Evolutionary conservation across 1,139 yeast species (phyloP).

Genomic region (Geotrichum cucujoidarum): DNA sequence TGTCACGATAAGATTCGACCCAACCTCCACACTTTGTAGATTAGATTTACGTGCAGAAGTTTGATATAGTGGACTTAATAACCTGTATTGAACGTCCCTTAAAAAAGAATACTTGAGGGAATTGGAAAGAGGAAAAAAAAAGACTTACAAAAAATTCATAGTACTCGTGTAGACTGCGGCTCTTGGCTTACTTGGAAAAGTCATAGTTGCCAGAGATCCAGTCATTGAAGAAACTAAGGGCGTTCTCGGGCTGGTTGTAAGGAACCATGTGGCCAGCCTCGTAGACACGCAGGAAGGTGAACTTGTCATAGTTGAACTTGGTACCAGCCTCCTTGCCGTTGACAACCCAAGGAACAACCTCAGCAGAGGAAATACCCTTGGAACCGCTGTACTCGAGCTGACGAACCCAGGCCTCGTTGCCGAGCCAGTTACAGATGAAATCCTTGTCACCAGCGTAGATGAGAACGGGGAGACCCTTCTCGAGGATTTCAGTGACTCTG

Average conservation of each 20-base stretch:
- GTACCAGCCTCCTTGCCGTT: slow-evolving; percentile 47
- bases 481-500: slow-evolving; percentile 53
- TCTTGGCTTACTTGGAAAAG: slow-evolving; percentile 16
- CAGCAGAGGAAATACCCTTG: slow-evolving; percentile 33
- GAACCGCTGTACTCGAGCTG: slow-evolving; percentile 57
- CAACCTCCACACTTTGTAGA: too few species aligned
- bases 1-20: too few species aligned
- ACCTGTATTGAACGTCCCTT: too few species aligned
- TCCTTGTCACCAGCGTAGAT: slow-evolving; percentile 89
- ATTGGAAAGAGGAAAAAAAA: neutral
- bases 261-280: slow-evolving; percentile 70
- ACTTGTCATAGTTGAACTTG: slow-evolving; percentile 48
- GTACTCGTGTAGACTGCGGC: neutral
- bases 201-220: slow-evolving; percentile 46
- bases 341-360: slow-evolving; percentile 38
- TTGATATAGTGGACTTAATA: too few species aligned
- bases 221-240: slow-evolving; percentile 66
- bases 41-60: too few species aligned
- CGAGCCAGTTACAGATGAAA: slow-evolving; percentile 86
- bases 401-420: slow-evolving; percentile 75
- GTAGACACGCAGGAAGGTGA: slow-evolving; percentile 55
- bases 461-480: slow-evolving; percentile 62
- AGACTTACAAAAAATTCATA: neutral
- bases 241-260: slow-evolving; percentile 62
- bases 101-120: neutral